Evolutionary conservation across 1,284 basidiomycete genomes (phyloP).

Genomic region (Ganoderma lucidum): DNA sequence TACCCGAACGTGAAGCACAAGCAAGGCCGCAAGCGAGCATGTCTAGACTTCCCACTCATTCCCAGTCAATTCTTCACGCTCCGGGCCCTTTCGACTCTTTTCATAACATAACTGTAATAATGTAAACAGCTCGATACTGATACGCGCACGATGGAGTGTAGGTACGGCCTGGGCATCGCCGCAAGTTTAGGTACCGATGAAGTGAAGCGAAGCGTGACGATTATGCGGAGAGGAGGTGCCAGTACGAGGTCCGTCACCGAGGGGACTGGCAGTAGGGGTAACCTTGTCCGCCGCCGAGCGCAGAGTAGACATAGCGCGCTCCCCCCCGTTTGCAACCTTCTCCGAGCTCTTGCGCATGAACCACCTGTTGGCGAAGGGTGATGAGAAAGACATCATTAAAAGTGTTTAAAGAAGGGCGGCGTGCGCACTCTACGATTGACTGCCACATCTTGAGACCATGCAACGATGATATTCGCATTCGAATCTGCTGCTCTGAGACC

Average conservation of each 20-base stretch:
- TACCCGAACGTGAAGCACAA: slow-evolving; percentile 1
- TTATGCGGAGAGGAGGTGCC: not conserved
- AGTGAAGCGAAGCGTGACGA: not conserved
- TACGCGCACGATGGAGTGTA: too few species aligned
- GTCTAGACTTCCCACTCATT: not conserved
- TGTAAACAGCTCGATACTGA: too few species aligned
- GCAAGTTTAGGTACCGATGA: not conserved
- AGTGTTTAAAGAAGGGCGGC: not conserved
- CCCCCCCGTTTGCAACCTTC: slow-evolving; percentile 46
- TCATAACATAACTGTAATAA: too few species aligned
- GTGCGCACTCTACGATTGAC: slow-evolving; percentile 52
- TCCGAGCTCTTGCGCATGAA: slow-evolving; percentile 55
- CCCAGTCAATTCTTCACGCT: not conserved
- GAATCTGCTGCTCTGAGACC: slow-evolving; percentile 63
- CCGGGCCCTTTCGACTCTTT: not conserved
- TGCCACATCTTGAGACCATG: slow-evolving; percentile 67
- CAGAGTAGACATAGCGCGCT: slow-evolving; percentile 38
- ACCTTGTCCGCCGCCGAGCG: slow-evolving; percentile 30
- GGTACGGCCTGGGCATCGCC: too few species aligned
- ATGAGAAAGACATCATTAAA: not conserved
- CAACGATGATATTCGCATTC: slow-evolving; percentile 49
- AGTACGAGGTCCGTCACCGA: not conserved
- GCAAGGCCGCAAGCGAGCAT: not conserved
- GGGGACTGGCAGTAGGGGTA: not conserved
- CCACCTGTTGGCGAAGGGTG: slow-evolving; percentile 43